Evolutionary conservation across 768 basidiomycete species (phyloP).

Genomic region (Lactarius akahatsu): DNA sequence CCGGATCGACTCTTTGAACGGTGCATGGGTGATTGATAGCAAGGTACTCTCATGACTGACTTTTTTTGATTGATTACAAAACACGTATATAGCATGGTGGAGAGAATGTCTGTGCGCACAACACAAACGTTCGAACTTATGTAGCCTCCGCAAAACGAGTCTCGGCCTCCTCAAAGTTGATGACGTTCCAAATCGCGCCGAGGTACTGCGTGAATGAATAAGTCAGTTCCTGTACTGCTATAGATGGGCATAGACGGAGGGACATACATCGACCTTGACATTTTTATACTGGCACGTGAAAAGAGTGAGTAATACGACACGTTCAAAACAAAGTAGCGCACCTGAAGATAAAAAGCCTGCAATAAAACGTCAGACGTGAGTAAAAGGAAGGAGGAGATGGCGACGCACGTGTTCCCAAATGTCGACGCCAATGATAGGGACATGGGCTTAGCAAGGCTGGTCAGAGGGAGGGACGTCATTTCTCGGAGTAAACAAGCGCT

Average conservation of each 20-base stretch:
- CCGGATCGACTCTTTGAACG: constrained; percentile 37
- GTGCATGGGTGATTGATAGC: constrained; percentile 29
- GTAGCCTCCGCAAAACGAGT: constrained; percentile 45
- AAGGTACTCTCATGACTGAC: neutral
- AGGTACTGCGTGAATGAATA: constrained; percentile 63
- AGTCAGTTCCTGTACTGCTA: neutral
- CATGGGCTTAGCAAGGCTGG: constrained; percentile 54
- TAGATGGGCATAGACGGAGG: neutral
- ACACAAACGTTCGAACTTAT: constrained; percentile 22
- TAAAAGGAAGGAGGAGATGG: constrained; percentile 38
- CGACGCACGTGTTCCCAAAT: constrained; percentile 83
- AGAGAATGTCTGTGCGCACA: neutral
- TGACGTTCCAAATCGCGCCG: constrained; percentile 91
- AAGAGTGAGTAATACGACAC: neutral
- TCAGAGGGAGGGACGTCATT: neutral
- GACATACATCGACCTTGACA: constrained; percentile 87
- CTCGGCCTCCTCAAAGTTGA: constrained; percentile 95
- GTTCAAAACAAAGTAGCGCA: neutral
- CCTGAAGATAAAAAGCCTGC: constrained; percentile 26
- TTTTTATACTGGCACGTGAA: constrained; percentile 68
- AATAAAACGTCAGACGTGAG: constrained; percentile 43
- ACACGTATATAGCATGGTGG: neutral
- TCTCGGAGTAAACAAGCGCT: constrained; percentile 26
- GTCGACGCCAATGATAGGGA: constrained; percentile 93
- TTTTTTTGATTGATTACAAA: neutral